Base-by-base conservation (phyloP, 108 stramenopile species). In the Fistulifera pelliculosa region DNA sequence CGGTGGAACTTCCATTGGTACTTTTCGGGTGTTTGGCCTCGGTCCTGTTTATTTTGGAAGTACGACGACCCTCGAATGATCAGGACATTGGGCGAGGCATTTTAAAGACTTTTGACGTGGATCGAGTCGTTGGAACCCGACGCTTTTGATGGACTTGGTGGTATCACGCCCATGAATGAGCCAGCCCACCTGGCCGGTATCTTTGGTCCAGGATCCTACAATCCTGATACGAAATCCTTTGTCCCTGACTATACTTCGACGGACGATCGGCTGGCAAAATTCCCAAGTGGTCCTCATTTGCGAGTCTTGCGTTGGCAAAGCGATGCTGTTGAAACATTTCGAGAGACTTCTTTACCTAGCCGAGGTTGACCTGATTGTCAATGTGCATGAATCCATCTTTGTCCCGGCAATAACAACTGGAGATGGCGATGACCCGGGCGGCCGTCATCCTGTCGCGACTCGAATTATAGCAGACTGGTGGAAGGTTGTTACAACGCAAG, bases 21-120 rank as follows among this genome's bases (percentile, higher is more conserved):
- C 85, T 87, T 87, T 65, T 74, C 70, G 11, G 85, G 85, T 11
- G 74, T 87, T 7, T 87, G 81, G 81, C 85, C 85, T 38, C 64
- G 64, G 14, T 69, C 66, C 38, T 56, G 76, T 15, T 60, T 66
- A 5, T 87, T 87, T 58, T 87, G 85, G 85, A 75, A 70, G 0
- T 58, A 87, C 57, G 81, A 71, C 11, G 79, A 77, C 38, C 68
- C 14, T 77, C 74, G 8, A 51, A 68, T 6, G 52, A 48, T 38
- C 49, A 41, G 10, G 80, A 83, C 53, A 48, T 83, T 22, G 85
- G 85, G 13, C 47, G 81, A 44, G 27, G 25, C 11, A 31, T 83
- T 60, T 75, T 8, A 49, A 52, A 27, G 69, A 81, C 40, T 72
- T 83, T 58, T 87, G 21, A 26, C 41, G 27, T 87, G 80, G 79